Conservation (phyloP, 2,329 filamentous ascomycete genomes). For the Fusarium austroafricanum region DNA sequence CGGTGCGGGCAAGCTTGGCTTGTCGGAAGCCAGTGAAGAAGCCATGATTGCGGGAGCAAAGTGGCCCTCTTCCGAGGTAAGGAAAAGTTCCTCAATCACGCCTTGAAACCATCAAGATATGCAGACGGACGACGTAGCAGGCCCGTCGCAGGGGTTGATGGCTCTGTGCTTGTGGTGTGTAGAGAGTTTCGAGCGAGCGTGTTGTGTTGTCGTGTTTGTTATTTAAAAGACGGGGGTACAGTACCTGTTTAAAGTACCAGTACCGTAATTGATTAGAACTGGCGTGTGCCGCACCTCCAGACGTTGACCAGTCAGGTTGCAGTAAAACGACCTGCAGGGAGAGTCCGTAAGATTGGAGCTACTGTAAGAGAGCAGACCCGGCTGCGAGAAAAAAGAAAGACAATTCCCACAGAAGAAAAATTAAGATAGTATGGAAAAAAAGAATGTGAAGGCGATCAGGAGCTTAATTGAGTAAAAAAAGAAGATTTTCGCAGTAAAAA, state of each 20-base stretch:
- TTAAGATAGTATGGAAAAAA: conserved; percentile 5
- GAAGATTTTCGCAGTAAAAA: not conserved
- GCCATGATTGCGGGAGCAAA: conserved; percentile 53
- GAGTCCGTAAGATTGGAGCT: conserved; percentile 42
- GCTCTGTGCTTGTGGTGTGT: conserved; percentile 24
- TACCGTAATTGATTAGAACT: conserved; percentile 41
- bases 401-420: conserved; percentile 29
- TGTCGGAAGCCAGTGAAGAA: conserved; percentile 57
- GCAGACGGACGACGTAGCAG: conserved; percentile 41
- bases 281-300: conserved; percentile 29
- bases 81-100: conserved; percentile 42
- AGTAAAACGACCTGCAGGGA: conserved; percentile 41
- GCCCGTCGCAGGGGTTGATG: conserved; percentile 43
- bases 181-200: conserved; percentile 26
- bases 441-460: not conserved
- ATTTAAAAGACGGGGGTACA: conserved; percentile 32
- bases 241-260: conserved; percentile 32
- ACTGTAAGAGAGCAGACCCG: conserved; percentile 42
- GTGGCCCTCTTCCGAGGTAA: conserved; percentile 38
- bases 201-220: conserved; percentile 41
- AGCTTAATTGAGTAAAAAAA: not conserved
- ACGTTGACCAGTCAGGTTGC: conserved; percentile 37
- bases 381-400: conserved; percentile 41
- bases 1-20: conserved; percentile 55
- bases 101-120: conserved; percentile 47